Conservation (phyloP, 2,329 filamentous ascomycete species). For the Thielaviopsis euricoi region DNA sequence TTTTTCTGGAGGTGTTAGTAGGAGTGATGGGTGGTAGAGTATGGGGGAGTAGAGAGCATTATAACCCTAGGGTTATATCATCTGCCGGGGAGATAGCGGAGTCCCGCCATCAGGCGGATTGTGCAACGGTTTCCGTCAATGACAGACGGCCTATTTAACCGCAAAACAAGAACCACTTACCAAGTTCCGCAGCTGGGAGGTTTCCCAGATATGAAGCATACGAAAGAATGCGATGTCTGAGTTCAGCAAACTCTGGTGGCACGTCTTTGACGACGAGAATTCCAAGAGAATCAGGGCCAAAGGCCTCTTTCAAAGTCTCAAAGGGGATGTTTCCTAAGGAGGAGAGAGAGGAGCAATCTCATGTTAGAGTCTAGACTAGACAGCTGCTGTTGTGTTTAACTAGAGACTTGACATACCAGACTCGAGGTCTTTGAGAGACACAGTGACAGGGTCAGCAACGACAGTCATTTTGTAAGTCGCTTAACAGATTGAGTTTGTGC, state of each 20-base stretch:
- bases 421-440: slow-evolving; percentile 44
- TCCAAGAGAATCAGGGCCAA: slow-evolving; percentile 77
- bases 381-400: not conserved
- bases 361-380: not conserved
- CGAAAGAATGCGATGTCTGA: slow-evolving; percentile 61
- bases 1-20: slow-evolving; percentile 24
- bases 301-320: slow-evolving; percentile 56
- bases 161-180: slow-evolving; percentile 29
- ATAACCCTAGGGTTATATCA: not conserved
- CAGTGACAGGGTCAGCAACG: slow-evolving; percentile 38
- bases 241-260: slow-evolving; percentile 49
- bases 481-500: no score
- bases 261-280: slow-evolving; percentile 89
- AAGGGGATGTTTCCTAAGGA: slow-evolving; percentile 47
- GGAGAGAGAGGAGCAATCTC: no score
- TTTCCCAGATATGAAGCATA: slow-evolving; percentile 83
- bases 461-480: not conserved
- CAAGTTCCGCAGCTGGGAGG: slow-evolving; percentile 52
- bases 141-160: not conserved
- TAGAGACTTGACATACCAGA: slow-evolving; percentile 31
- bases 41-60: not conserved
- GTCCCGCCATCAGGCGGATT: not conserved
- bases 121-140: not conserved
- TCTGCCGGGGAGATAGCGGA: slow-evolving; percentile 3
- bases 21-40: not conserved